A percentile compares a stretch with the other conserved stretches of the same genome.
Evolutionary conservation across 176 grass and related monocot genomes (phyloP).

Genomic region (Aegilops umbellulata): DNA sequence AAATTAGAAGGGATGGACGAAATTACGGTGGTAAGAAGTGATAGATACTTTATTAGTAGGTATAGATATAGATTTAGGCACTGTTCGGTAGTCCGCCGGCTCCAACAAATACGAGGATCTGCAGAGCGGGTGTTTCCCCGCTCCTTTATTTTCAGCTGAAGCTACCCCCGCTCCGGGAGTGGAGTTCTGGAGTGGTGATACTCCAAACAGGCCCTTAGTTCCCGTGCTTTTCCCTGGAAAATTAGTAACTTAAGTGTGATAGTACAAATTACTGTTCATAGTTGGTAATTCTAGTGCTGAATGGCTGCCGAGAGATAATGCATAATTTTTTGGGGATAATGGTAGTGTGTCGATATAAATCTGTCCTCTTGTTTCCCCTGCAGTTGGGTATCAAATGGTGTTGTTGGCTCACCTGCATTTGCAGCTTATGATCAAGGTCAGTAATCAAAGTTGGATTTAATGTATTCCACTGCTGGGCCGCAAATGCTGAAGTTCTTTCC

Average conservation of each 20-base stretch:
- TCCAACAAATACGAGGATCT: too few species aligned
- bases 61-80: neutral
- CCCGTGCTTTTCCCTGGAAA: neutral
- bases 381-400: constrained; percentile 98
- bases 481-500: constrained; percentile 6
- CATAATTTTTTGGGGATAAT: neutral
- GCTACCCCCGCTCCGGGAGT: too few species aligned
- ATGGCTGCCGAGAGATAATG: neutral
- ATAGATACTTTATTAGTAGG: too few species aligned
- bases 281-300: neutral
- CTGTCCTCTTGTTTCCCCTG: neutral
- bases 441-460: constrained; percentile 26
- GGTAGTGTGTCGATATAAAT: neutral
- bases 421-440: constrained; percentile 97
- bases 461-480: neutral
- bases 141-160: too few species aligned
- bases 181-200: too few species aligned
- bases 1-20: too few species aligned
- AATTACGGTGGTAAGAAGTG: too few species aligned
- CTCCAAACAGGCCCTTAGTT: neutral
- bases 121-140: too few species aligned
- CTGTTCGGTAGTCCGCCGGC: too few species aligned
- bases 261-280: neutral
- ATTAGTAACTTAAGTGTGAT: neutral
- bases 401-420: constrained; percentile 98